Conservation (phyloP, 768 basidiomycete genomes). For the Russula brevipes region DNA sequence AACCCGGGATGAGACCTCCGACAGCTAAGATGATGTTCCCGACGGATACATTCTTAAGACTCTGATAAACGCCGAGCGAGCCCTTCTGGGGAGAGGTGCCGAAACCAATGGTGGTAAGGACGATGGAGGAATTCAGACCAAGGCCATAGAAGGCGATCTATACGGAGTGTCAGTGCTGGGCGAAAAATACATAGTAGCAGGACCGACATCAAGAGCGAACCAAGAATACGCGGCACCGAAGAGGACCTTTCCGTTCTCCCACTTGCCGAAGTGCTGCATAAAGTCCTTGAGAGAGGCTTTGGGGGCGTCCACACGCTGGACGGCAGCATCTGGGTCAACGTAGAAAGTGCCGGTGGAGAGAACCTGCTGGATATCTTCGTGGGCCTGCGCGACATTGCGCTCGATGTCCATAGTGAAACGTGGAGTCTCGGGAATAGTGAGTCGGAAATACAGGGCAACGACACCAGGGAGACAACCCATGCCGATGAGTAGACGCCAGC, state of each 20-base stretch:
- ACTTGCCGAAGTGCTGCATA: constrained; percentile 55
- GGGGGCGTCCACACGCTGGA: constrained; percentile 63
- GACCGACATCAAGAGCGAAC: constrained; percentile 80
- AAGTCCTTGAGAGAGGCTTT: constrained; percentile 70
- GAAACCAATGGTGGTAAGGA: constrained; percentile 71
- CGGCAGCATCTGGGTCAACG: constrained; percentile 50
- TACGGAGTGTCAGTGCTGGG: background rate
- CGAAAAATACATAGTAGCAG: constrained; percentile 27
- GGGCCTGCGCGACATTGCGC: constrained; percentile 70
- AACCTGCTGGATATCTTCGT: constrained; percentile 67
- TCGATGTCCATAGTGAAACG: constrained; percentile 92
- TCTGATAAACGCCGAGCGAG: constrained; percentile 40
- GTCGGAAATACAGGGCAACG: constrained; percentile 84
- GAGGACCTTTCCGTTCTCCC: constrained; percentile 76
- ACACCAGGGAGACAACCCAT: constrained; percentile 78
- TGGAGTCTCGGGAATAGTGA: constrained; percentile 89
- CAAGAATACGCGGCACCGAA: constrained; percentile 77
- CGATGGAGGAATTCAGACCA: constrained; percentile 75
- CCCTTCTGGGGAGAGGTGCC: constrained; percentile 42
- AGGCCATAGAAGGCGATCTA: constrained; percentile 87
- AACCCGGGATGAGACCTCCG: constrained; percentile 80
- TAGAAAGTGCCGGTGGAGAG: constrained; percentile 44
- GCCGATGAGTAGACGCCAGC: constrained; percentile 87
- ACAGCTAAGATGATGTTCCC: constrained; percentile 74
- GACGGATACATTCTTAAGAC: constrained; percentile 57